These are phyloP conservation scores for Pouteria glomerata DNA, from an alignment of 148 eudicot genomes.

Conservation along the genomic window DNA sequence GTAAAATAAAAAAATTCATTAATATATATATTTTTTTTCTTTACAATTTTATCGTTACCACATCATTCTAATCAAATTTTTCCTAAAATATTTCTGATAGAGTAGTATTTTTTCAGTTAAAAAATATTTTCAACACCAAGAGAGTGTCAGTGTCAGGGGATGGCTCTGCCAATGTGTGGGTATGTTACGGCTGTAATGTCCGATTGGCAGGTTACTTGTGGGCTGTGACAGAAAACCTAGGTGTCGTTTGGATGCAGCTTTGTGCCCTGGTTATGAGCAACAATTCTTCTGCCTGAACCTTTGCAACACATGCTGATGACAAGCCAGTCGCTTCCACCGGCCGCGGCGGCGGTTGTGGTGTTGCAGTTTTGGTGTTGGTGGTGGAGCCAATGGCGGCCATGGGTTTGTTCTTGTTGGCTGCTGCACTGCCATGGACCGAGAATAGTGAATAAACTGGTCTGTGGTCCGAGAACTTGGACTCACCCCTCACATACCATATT, in stretches of 20 bases:
- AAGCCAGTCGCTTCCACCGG: neutral
- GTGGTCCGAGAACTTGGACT: constrained; percentile 69
- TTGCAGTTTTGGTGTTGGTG: neutral
- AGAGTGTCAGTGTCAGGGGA: neutral
- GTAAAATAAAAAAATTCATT: too few species aligned
- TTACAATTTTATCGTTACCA: too few species aligned
- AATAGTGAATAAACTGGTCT: constrained; percentile 63
- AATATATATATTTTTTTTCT: too few species aligned
- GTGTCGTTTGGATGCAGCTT: constrained; percentile 33
- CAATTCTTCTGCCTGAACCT: constrained; percentile 21
- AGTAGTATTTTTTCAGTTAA: too few species aligned
- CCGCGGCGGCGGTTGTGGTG: neutral
- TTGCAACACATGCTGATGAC: constrained; percentile 10
- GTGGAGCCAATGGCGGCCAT: neutral
- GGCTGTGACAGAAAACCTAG: constrained; percentile 20
- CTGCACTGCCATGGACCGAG: constrained; percentile 30
- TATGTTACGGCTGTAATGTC: neutral
- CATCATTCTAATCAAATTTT: too few species aligned
- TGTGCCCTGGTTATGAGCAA: constrained; percentile 20
- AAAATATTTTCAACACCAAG: neutral
- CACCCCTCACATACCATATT: constrained; percentile 49
- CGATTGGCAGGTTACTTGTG: constrained; percentile 8
- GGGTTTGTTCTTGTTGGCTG: constrained; percentile 1
- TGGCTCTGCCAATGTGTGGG: neutral
- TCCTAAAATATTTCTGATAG: too few species aligned